A percentile compares a stretch with the other conserved stretches of the same genome.
Conservation (phyloP, 164 flowering plant genomes). For the Nelumbo lutea region DNA sequence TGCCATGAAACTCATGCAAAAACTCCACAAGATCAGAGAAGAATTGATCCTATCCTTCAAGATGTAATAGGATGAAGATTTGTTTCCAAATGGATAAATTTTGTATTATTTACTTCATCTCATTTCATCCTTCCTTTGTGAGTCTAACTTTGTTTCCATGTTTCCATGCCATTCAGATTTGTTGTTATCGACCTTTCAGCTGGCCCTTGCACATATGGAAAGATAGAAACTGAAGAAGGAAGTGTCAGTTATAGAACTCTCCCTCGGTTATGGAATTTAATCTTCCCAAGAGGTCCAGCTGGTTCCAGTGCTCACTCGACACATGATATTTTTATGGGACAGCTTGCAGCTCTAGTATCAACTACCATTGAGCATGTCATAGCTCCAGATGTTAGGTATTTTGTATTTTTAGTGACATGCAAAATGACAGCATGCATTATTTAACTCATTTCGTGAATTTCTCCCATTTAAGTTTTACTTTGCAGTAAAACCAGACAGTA, state of each 20-base stretch:
- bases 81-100: too few species aligned
- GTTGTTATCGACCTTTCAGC: constrained; percentile 94
- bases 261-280: constrained; percentile 62
- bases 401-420: neutral
- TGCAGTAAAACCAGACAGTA: neutral
- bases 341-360: constrained; percentile 70
- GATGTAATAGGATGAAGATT: too few species aligned
- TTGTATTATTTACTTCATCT: neutral
- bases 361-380: constrained; percentile 89
- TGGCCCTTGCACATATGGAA: constrained; percentile 98
- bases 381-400: constrained; percentile 95
- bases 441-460: neutral
- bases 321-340: constrained; percentile 66
- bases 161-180: constrained; percentile 46
- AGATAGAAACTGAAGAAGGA: constrained; percentile 99
- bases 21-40: too few species aligned
- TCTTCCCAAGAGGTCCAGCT: constrained; percentile 48
- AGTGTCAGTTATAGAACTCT: constrained; percentile 76
- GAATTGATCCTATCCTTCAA: too few species aligned
- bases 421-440: neutral
- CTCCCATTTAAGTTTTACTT: neutral
- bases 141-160: constrained; percentile 12
- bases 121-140: neutral
- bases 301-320: constrained; percentile 32
- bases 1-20: too few species aligned